Percentiles rank a stretch among this genome's conserved stretches.
Evolutionary conservation across 768 basidiomycete species (phyloP).

Genomic region (Boletus pseudo-olivaceus): DNA sequence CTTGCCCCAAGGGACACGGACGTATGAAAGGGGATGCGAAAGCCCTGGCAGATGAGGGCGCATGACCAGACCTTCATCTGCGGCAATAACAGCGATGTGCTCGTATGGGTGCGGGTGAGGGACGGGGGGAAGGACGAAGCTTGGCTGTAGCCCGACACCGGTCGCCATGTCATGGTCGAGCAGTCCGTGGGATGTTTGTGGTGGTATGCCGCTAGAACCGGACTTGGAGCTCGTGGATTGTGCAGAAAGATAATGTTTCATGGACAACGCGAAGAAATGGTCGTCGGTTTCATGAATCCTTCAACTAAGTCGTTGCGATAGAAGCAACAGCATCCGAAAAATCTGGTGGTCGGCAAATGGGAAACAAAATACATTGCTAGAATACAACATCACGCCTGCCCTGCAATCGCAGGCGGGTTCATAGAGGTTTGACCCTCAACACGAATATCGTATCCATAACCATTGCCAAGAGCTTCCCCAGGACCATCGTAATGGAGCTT

Average conservation of each 20-base stretch:
- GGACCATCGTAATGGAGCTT: constrained; percentile 90
- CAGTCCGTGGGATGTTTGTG: background rate
- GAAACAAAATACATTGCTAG: constrained; percentile 18
- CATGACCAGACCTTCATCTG: constrained; percentile 62
- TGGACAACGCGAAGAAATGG: constrained; percentile 3
- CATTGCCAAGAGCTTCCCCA: constrained; percentile 63
- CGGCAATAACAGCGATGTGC: constrained; percentile 58
- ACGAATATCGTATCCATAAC: constrained; percentile 80
- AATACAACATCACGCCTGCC: constrained; percentile 27
- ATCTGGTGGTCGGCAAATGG: background rate
- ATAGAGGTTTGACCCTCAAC: constrained; percentile 54
- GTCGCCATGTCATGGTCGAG: constrained; percentile 8
- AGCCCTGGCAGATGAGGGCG: constrained; percentile 46
- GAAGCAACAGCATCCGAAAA: constrained; percentile 4
- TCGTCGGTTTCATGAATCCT: background rate
- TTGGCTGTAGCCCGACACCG: constrained; percentile 48
- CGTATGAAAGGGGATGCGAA: constrained; percentile 32
- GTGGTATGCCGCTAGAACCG: background rate
- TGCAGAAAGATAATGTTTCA: constrained; percentile 33
- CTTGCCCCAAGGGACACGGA: constrained; percentile 63
- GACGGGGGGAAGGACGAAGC: constrained; percentile 59
- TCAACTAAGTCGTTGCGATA: background rate
- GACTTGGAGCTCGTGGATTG: constrained; percentile 13
- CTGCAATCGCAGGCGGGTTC: constrained; percentile 40
- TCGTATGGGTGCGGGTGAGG: constrained; percentile 76